A percentile compares a stretch with the other conserved stretches of the same genome.
These are phyloP conservation scores for Lachnellula subtilissima DNA, from an alignment of 2,329 filamentous ascomycete genomes.

Conservation along the genomic window DNA sequence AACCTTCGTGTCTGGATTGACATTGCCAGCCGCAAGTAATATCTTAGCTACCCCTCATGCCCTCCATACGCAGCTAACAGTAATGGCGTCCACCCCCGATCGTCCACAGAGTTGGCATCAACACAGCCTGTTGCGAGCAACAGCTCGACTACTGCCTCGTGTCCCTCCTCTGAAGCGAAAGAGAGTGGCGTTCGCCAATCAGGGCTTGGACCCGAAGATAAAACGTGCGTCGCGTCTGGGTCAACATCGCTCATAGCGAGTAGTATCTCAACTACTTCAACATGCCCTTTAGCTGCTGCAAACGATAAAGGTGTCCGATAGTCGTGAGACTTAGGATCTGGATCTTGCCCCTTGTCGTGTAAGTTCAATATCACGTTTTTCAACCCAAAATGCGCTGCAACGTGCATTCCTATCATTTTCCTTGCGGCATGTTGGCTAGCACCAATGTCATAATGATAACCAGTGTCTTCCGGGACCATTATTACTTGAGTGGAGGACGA, in stretches of 20 bases:
- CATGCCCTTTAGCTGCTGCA: conserved; percentile 21
- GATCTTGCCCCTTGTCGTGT: conserved; percentile 4
- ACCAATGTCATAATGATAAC: not conserved
- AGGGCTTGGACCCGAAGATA: not conserved
- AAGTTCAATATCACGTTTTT: conserved; percentile 4
- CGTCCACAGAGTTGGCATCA: not conserved
- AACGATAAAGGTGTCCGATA: conserved; percentile 30
- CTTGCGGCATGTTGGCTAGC: conserved; percentile 9
- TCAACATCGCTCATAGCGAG: not conserved
- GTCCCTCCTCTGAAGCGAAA: not conserved
- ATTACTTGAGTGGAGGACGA: conserved; percentile 10
- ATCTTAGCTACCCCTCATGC: not conserved
- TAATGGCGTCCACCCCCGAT: not conserved
- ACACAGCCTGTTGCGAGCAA: not conserved
- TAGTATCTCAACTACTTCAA: conserved; percentile 27
- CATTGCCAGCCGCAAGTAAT: no score
- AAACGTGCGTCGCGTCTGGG: not conserved
- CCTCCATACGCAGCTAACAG: no score
- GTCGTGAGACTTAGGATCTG: conserved; percentile 10
- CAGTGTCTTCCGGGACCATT: not conserved
- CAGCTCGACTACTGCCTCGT: not conserved
- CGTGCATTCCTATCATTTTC: conserved; percentile 18
- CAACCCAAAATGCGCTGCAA: conserved; percentile 25
- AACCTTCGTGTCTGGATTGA: no score
- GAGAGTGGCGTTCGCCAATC: conserved; percentile 1